Percentiles rank a stretch among this genome's conserved stretches.
phyloP scores from a whole-genome alignment of 2,329 filamentous ascomycete species.

The Nemania sp. region DNA sequence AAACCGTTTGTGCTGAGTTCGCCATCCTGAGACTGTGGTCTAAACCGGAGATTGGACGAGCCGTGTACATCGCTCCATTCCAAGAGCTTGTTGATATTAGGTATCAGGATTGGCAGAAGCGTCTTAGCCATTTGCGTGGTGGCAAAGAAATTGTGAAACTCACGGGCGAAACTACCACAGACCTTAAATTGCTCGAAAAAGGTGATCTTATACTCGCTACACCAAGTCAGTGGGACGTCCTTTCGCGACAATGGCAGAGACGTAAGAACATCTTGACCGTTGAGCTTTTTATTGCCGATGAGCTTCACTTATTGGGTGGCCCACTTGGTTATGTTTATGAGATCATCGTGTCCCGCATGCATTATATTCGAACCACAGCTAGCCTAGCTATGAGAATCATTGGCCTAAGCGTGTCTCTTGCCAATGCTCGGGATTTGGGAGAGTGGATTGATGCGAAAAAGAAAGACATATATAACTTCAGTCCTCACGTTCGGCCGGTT shows the following conservation, averaged over 20 bases:
- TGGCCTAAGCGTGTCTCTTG: conserved; percentile 89
- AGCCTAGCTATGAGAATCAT: conserved; percentile 88
- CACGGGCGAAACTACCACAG: conserved; percentile 90
- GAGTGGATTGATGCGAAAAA: conserved; percentile 99
- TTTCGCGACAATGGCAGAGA: conserved; percentile 96
- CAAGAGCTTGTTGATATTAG: conserved; percentile 90
- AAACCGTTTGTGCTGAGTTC: conserved; percentile 97
- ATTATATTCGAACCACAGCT: conserved; percentile 91
- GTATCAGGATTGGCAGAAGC: conserved; percentile 85
- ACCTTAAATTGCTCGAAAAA: conserved; percentile 87
- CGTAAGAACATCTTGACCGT: conserved; percentile 95
- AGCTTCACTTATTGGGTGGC: conserved; percentile 92
- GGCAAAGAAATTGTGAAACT: conserved; percentile 94
- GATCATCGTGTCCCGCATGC: conserved; percentile 96
- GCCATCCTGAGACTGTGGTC: conserved; percentile 90
- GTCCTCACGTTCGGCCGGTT: conserved; percentile 87
- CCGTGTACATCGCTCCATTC: conserved; percentile 94
- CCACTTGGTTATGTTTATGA: conserved; percentile 91
- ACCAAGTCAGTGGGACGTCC: conserved; percentile 92
- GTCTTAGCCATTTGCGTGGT: conserved; percentile 77
- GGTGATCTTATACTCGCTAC: conserved; percentile 94
- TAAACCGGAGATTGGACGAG: conserved; percentile 76
- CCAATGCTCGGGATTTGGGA: conserved; percentile 92
- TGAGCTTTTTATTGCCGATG: conserved; percentile 92
- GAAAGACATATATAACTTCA: conserved; percentile 99